These are phyloP conservation scores for Pyrus hybrid DNA, from an alignment of 331 rosid species.

Conservation along the genomic window DNA sequence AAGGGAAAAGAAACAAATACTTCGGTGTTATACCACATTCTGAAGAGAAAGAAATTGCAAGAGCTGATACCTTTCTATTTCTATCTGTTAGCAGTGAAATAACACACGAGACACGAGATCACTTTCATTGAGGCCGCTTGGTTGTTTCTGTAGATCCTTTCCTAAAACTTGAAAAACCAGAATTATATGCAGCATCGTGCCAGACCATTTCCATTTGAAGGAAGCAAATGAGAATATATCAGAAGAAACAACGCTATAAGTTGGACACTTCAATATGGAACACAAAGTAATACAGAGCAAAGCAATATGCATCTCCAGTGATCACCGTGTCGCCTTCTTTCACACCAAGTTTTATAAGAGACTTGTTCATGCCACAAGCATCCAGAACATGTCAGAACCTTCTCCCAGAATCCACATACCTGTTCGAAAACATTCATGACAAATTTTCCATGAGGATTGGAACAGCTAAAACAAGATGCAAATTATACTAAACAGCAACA, in stretches of 20 bases:
- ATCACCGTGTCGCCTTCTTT: conserved; percentile 86
- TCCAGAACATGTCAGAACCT: conserved; percentile 94
- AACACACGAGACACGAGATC: conserved; percentile 9
- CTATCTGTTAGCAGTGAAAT: conserved; percentile 11
- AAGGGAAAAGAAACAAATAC: no score
- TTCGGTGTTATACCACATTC: no score
- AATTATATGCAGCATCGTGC: conserved; percentile 49
- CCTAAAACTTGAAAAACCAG: conserved; percentile 52
- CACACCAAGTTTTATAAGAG: conserved; percentile 71
- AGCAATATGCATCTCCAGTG: conserved; percentile 57
- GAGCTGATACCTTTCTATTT: conserved; percentile 9
- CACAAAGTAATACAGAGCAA: conserved; percentile 3
- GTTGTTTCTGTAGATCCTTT: conserved; percentile 44
- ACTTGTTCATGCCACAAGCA: conserved; percentile 85
- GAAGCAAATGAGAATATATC: conserved; percentile 14
- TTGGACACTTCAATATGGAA: neutral
- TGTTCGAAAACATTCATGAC: conserved; percentile 23
- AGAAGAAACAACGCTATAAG: conserved; percentile 5
- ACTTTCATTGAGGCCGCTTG: conserved; percentile 81
- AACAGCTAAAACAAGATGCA: neutral
- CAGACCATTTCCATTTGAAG: conserved; percentile 87
- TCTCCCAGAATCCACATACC: conserved; percentile 81
- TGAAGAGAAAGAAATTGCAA: neutral
- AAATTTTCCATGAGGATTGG: conserved; percentile 7
- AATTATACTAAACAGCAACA: neutral